phyloP scores from a whole-genome alignment of 2,329 filamentous ascomycete genomes.

The Fusarium sp. region DNA sequence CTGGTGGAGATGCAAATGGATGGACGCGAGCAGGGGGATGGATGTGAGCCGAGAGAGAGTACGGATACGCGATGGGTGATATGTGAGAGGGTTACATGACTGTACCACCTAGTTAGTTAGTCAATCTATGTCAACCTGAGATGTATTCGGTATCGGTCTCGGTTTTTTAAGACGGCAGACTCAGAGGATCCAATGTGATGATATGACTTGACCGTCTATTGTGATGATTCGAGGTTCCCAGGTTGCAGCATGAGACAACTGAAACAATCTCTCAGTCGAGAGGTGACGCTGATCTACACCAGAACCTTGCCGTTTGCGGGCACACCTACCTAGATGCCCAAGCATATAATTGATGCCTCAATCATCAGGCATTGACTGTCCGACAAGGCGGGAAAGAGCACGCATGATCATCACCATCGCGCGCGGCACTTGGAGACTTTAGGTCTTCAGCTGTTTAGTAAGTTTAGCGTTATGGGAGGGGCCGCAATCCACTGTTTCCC shows the following conservation, averaged over 20 bases:
- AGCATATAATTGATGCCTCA: not conserved
- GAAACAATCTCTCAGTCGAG: conserved; percentile 3
- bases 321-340: not conserved
- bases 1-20: not conserved
- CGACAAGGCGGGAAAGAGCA: conserved; percentile 10
- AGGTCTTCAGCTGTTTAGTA: conserved; percentile 15
- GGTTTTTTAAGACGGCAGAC: conserved; percentile 2
- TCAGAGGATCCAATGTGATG: not conserved
- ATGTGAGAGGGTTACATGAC: conserved; percentile 22
- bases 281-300: not conserved
- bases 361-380: not conserved
- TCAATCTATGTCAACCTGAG: conserved; percentile 20
- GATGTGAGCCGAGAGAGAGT: conserved; percentile 11
- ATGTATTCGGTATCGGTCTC: not conserved
- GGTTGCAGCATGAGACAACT: conserved; percentile 1
- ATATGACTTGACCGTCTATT: not conserved
- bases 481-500: not conserved
- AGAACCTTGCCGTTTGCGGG: not conserved
- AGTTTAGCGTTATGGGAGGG: not conserved
- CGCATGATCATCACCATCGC: conserved; percentile 1
- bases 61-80: conserved; percentile 9
- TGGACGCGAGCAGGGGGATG: conserved; percentile 8
- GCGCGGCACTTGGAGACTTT: not conserved
- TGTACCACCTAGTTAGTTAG: not conserved
- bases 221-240: not conserved